Conservation (phyloP, 1,139 yeast species). For the Scheffersomyces illinoinensis region DNA sequence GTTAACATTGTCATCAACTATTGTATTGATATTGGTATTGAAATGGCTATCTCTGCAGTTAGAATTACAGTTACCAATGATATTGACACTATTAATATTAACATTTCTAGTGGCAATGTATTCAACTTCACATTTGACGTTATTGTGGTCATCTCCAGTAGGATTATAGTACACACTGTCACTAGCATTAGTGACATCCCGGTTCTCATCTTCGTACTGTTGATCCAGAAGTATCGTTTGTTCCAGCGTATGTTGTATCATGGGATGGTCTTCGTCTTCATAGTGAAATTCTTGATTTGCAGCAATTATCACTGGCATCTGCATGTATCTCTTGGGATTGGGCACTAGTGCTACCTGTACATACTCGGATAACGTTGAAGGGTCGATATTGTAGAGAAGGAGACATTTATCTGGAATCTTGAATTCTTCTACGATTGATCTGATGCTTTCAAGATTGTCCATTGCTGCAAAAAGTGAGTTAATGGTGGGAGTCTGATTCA, state of each 20-base stretch:
- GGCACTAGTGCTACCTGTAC: constrained; percentile 10
- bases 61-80: too few relatives aligned
- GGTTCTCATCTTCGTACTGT: neutral
- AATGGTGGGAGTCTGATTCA: neutral
- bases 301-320: constrained; percentile 10
- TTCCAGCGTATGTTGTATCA: neutral
- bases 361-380: constrained; percentile 6
- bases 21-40: too few relatives aligned
- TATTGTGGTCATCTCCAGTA: neutral
- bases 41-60: too few relatives aligned
- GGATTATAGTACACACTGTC: neutral
- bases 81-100: too few relatives aligned
- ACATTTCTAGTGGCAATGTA: neutral
- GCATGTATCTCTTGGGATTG: constrained; percentile 7
- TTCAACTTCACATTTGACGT: neutral
- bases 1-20: neutral
- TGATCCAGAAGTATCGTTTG: neutral
- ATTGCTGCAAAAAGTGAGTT: constrained; percentile 11
- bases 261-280: neutral
- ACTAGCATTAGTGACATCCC: neutral
- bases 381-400: constrained; percentile 17
- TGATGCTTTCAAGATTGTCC: constrained; percentile 23
- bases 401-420: constrained; percentile 19
- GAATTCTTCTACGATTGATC: constrained; percentile 19
- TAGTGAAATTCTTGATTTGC: constrained; percentile 2